Conservation (phyloP, 2,329 filamentous ascomycete genomes). For the Phialemoniopsis sp. region DNA sequence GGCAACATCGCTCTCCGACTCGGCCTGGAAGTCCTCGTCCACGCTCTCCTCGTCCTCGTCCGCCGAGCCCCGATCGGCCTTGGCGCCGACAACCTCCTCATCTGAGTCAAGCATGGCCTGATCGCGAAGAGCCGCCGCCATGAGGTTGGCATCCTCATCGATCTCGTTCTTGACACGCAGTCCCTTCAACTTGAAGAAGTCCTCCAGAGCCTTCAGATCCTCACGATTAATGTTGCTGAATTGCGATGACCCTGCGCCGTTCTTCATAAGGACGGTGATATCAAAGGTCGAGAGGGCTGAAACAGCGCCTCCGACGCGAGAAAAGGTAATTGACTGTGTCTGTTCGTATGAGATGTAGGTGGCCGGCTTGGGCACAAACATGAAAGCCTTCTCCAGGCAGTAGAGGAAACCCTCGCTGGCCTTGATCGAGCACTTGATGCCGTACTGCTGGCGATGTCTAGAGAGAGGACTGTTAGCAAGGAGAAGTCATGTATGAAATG, state of each 20-base stretch:
- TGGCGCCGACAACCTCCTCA: constrained; percentile 67
- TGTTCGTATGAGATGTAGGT: constrained; percentile 97
- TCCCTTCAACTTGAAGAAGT: constrained; percentile 94
- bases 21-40: constrained; percentile 92
- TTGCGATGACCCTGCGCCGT: constrained; percentile 80
- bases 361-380: constrained; percentile 97
- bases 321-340: constrained; percentile 88
- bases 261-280: constrained; percentile 89
- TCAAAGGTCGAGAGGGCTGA: constrained; percentile 95
- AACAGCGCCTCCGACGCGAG: constrained; percentile 88
- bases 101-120: constrained; percentile 81
- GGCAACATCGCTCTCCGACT: constrained; percentile 90
- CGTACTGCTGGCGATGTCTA: constrained; percentile 85
- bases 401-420: constrained; percentile 97
- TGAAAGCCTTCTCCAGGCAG: constrained; percentile 96
- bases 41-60: constrained; percentile 95
- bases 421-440: constrained; percentile 99
- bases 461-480: constrained; percentile 1
- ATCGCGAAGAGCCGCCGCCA: constrained; percentile 79
- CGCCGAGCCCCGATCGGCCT: constrained; percentile 79
- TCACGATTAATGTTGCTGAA: constrained; percentile 99
- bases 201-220: constrained; percentile 93
- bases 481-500: not conserved
- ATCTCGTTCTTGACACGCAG: constrained; percentile 98
- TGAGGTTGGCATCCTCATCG: constrained; percentile 79